These are phyloP conservation scores for Verbascum thapsus DNA, from an alignment of 257 asterid species.

Conservation along the genomic window DNA sequence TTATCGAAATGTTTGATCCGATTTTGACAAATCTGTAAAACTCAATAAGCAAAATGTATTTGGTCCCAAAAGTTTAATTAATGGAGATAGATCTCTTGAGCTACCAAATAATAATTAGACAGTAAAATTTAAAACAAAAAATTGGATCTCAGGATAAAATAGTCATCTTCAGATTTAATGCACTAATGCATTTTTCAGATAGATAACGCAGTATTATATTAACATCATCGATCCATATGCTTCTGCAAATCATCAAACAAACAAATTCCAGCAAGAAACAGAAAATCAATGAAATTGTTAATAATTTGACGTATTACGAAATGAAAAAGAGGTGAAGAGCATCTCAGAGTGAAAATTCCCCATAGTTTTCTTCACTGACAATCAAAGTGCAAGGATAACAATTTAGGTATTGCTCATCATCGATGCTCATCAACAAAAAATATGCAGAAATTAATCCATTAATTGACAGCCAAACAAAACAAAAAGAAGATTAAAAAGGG, in stretches of 20 bases:
- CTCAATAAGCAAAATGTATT: too few species aligned
- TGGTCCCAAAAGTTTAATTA: too few species aligned
- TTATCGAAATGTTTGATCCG: too few species aligned
- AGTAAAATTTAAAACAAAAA: too few species aligned
- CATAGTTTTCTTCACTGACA: conserved; percentile 66
- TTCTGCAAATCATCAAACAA: neutral
- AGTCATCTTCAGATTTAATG: neutral
- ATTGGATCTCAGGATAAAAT: neutral
- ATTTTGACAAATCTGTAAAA: too few species aligned
- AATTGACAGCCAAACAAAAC: neutral
- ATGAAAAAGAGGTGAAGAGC: conserved; percentile 18
- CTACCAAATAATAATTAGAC: too few species aligned
- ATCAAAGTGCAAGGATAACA: conserved; percentile 93
- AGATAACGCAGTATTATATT: neutral
- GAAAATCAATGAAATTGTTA: too few species aligned
- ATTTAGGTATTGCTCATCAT: conserved; percentile 45
- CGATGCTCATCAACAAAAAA: conserved; percentile 36
- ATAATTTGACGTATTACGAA: too few species aligned
- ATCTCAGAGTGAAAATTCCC: conserved; percentile 65
- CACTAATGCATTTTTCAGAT: neutral
- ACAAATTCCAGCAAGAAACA: too few species aligned
- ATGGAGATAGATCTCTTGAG: too few species aligned
- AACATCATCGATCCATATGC: neutral
- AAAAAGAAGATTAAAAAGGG: neutral
- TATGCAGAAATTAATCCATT: neutral